phyloP scores from a whole-genome alignment of 306 rosid genomes.

The Gillenia trifoliata region DNA sequence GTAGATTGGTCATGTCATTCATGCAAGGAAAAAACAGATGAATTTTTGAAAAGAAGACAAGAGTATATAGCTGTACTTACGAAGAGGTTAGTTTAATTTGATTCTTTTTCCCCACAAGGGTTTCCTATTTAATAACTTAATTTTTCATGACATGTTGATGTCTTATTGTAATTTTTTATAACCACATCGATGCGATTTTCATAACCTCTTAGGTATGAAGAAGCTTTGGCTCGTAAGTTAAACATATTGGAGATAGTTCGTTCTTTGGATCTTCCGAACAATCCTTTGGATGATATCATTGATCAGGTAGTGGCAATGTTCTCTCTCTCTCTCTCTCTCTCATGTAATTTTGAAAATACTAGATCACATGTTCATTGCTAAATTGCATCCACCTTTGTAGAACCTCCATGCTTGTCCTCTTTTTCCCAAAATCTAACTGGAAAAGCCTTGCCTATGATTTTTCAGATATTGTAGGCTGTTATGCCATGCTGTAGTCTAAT shows the following conservation, averaged over 20 bases:
- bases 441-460: background rate
- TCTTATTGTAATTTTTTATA: background rate
- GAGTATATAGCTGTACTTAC: constrained; percentile 63
- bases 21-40: constrained; percentile 91
- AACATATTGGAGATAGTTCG: constrained; percentile 71
- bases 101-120: background rate
- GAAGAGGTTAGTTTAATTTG: constrained; percentile 48
- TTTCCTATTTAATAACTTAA: constrained; percentile 12
- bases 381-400: background rate
- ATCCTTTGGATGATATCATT: constrained; percentile 92
- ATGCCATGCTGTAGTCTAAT: background rate
- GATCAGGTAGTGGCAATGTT: constrained; percentile 67
- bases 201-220: constrained; percentile 66
- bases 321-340: background rate
- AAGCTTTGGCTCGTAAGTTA: constrained; percentile 73
- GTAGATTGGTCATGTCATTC: constrained; percentile 93
- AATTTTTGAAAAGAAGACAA: constrained; percentile 69
- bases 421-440: background rate
- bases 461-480: background rate
- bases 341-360: background rate
- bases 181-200: constrained; percentile 13
- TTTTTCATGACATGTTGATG: constrained; percentile 19
- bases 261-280: constrained; percentile 86
- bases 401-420: background rate
- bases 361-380: background rate